These are phyloP conservation scores for Picea sitchensis DNA, from an alignment of 75 land plant species.

Conservation along the genomic window DNA sequence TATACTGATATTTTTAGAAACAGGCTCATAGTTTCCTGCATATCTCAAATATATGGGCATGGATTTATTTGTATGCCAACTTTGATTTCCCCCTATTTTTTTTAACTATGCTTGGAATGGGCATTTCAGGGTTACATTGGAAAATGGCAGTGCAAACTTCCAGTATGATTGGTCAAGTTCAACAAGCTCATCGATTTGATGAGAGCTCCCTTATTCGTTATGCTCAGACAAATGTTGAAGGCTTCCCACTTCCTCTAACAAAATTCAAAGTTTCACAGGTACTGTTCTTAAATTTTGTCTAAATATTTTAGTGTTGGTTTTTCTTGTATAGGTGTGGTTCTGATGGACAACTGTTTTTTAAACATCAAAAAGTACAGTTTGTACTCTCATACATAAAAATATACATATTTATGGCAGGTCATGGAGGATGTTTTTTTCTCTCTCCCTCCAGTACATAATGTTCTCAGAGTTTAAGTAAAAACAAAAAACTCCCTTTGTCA, in stretches of 20 bases:
- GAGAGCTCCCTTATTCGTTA: constrained; percentile 52
- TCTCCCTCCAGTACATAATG: too few species aligned
- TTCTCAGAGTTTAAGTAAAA: too few species aligned
- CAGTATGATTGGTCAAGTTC: constrained; percentile 24
- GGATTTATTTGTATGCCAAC: background rate
- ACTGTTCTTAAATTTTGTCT: background rate
- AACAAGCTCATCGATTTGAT: constrained; percentile 44
- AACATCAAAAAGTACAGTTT: too few species aligned
- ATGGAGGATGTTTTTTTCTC: too few species aligned
- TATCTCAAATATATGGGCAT: background rate
- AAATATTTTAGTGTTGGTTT: background rate
- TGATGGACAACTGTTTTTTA: background rate
- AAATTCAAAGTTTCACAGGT: constrained; percentile 64
- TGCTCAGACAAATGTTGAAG: constrained; percentile 42
- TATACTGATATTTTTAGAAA: background rate
- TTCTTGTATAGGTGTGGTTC: background rate
- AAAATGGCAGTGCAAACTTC: constrained; percentile 40
- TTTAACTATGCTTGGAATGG: background rate
- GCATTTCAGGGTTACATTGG: background rate
- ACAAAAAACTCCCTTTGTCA: too few species aligned
- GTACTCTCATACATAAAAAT: too few species aligned
- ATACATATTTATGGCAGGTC: too few species aligned
- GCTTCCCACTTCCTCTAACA: constrained; percentile 55
- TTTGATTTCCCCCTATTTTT: background rate
- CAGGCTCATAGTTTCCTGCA: background rate